A percentile compares a stretch with the other conserved stretches of the same genome.
Conservation (phyloP, 768 basidiomycete species). For the Pulveroboletus sp. region DNA sequence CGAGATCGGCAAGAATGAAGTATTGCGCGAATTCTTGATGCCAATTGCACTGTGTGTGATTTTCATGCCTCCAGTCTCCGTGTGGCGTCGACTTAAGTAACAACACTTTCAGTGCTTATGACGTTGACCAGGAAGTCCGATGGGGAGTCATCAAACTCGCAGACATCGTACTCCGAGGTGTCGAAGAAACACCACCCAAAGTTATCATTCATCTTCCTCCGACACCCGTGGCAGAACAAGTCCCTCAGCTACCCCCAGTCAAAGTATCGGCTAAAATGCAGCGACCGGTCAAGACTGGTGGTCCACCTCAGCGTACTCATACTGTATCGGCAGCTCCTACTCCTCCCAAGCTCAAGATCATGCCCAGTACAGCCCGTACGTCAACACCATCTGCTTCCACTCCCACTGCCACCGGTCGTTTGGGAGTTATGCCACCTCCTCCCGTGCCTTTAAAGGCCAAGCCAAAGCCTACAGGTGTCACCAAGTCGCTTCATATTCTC, state of each 20-base stretch:
- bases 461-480: constrained; percentile 19
- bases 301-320: constrained; percentile 30
- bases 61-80: constrained; percentile 1
- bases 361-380: constrained; percentile 17
- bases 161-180: constrained; percentile 79
- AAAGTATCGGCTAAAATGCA: constrained; percentile 44
- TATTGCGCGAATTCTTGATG: constrained; percentile 75
- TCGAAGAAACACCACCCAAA: constrained; percentile 81
- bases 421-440: constrained; percentile 27
- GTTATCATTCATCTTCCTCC: constrained; percentile 77
- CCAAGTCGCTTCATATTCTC: constrained; percentile 45
- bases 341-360: constrained; percentile 54
- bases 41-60: constrained; percentile 68
- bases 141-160: constrained; percentile 90
- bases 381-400: constrained; percentile 17
- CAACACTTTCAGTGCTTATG: constrained; percentile 50
- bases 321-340: constrained; percentile 25
- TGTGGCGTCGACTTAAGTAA: neutral
- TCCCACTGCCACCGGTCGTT: constrained; percentile 6
- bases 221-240: constrained; percentile 62
- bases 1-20: constrained; percentile 76
- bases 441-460: constrained; percentile 27
- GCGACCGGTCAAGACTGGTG: constrained; percentile 33
- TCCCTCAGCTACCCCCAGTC: constrained; percentile 51
- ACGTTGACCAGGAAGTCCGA: constrained; percentile 83